Evolutionary conservation across 1,284 basidiomycete genomes (phyloP), one percentile per base, ranked within the genome.

Genomic region (Exobasidium rhododendri): DNA sequence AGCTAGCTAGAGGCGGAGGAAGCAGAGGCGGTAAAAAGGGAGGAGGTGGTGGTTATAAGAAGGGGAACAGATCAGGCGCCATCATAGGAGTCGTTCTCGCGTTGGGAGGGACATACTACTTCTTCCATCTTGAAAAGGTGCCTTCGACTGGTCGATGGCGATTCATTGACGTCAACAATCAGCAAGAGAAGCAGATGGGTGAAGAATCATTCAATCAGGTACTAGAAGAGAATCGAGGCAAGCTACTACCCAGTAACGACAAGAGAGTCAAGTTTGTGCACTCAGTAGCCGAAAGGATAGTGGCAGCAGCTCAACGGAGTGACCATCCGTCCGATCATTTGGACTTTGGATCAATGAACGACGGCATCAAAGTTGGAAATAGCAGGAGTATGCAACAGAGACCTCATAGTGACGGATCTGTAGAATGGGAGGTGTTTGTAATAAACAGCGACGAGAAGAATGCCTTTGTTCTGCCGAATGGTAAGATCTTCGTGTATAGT

Each of bases 401-500:
- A 50, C 24, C 47, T 50, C 20, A 7, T 7, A 24, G 7, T 26
- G 24, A 50, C 14, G 24, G 29, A 31, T 50, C 47, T 14, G 77
- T 70, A 4, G 56, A 70, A 67, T 90, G 88, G 88, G 84, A 90
- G 69, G 84, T 96, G 0, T 83, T 91, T 58, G 91, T 96, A 0
- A 88, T 94, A 58, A 84, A 91, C 65, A 89, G 93, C 70, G 85
- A 84, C 40, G 62, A 74, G 63, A 69, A 90, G 66, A 94, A 96
- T 78, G 92, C 93, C 0, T 86, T 89, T 77, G 91, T 90, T 2
- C 81, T 85, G 1, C 89, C 89, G 43, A 87, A 88, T 3, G 84
- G 84, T 20, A 86, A 86, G 68, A 89, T 96, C 66, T 86, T 94
- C 56, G 90, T 97, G 1, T 96, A 91, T 47, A 72, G 90, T 0